Evolutionary conservation across 2,329 filamentous ascomycete species (phyloP), one percentile per base, ranked within the genome.

Genomic region (Penicillium psychrosexuale): DNA sequence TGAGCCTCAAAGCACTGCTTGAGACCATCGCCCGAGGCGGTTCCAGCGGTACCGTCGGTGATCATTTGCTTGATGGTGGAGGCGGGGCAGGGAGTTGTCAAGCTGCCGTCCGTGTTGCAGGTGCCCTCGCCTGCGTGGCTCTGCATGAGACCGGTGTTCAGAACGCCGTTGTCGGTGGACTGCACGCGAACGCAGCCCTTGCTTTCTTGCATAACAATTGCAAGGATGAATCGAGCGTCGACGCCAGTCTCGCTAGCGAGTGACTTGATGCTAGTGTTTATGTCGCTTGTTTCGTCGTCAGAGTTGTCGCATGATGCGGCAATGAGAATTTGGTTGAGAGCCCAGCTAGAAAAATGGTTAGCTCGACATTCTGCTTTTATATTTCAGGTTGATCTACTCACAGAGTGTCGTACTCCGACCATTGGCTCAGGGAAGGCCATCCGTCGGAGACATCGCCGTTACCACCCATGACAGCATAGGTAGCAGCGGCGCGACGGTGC

Each of bases 151-250:
- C 77, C 77, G 0, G 77, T 76, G 65, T 78, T 78, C 51, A 55
- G 55, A 24, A 76, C 73, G 15, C 72, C 72, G 60, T 76, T 69
- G 68, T 72, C 63, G 38, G 75, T 77, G 19, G 75, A 76, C 2
- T 60, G 66, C 22, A 69, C 75, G 28, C 76, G 75, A 17, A 78
- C 75, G 62, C 76, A 78, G 38, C 77, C 77, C 54, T 70, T 71
- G 58, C 71, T 75, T 60, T 79, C 77, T 60, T 79, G 77, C 68
- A 79, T 70, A 36, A 78, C 58, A 54, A 78, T 66, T n/a, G 75
- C 72, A 13, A 79, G 66, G 57, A 79, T 75, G 57, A 77, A 75
- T 45, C 76, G 74, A 37, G 66, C 58, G 57, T 78, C 75, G 30
- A 78, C 48, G 27, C 59, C 55, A 31, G 58, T 62, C 11, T 55